Percentiles rank a stretch among this genome's conserved stretches.
Evolutionary conservation across 2,329 filamentous ascomycete species (phyloP).

Genomic region (Cladophialophora exuberans): DNA sequence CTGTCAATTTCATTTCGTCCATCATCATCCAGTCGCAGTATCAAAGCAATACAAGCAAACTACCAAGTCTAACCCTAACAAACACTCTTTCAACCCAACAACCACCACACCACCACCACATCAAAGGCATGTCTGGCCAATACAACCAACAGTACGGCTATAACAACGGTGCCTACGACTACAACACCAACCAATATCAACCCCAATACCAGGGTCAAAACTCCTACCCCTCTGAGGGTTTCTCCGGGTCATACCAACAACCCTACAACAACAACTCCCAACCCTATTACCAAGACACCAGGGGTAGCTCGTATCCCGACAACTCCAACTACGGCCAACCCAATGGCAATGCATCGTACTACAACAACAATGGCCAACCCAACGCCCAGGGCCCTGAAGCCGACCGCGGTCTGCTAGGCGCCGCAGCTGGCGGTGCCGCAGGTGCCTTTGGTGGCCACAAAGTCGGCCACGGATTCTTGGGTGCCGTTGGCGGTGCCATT

Average conservation of each 20-base stretch:
- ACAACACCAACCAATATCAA: constrained; percentile 15
- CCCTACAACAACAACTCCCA: constrained; percentile 12
- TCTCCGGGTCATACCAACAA: constrained; percentile 11
- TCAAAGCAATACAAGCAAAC: background rate
- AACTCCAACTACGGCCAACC: constrained; percentile 2
- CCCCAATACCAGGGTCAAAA: constrained; percentile 10
- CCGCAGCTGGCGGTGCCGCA: constrained; percentile 60
- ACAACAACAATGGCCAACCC: constrained; percentile 10
- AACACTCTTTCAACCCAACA: background rate
- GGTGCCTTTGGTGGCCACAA: constrained; percentile 61
- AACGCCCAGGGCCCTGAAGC: constrained; percentile 43
- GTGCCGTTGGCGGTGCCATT: constrained; percentile 61
- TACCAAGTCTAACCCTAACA: background rate
- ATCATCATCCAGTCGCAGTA: background rate
- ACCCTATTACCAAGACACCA: constrained; percentile 13
- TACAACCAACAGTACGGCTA: constrained; percentile 18
- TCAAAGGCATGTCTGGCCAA: constrained; percentile 14
- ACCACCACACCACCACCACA: background rate
- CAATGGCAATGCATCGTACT: constrained; percentile 7
- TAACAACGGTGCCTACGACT: constrained; percentile 1
- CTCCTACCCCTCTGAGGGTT: constrained; percentile 12
- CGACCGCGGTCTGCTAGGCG: constrained; percentile 61
- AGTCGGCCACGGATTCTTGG: constrained; percentile 59
- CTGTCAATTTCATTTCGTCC: background rate
- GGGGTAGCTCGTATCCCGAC: constrained; percentile 1